phyloP scores from a whole-genome alignment of 2,329 filamentous ascomycete species.

The Graphiopsis chlorocephala region DNA sequence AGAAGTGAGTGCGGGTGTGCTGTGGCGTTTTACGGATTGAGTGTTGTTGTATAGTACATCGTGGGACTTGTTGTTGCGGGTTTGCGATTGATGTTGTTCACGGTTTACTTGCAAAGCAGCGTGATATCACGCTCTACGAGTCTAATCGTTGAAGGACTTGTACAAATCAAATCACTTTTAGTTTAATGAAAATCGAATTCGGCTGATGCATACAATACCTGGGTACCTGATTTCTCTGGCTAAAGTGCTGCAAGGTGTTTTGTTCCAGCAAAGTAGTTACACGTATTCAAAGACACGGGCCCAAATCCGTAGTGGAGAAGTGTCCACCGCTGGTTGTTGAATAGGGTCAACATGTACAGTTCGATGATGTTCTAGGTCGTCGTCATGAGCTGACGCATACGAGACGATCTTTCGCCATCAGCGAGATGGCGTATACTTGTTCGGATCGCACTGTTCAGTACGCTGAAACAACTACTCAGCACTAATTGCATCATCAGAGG shows the following conservation, averaged over 20 bases:
- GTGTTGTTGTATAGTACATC: slow-evolving; percentile 2
- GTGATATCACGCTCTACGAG: neutral
- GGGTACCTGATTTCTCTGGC: neutral
- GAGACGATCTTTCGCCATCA: neutral
- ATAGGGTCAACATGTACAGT: neutral
- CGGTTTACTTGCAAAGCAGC: neutral
- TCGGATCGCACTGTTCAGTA: neutral
- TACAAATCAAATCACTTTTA: neutral
- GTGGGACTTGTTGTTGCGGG: neutral
- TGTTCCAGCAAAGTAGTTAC: neutral
- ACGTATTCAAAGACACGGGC: neutral
- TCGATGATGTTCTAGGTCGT: neutral
- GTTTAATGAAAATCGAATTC: neutral
- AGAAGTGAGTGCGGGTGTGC: neutral
- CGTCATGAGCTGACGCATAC: neutral
- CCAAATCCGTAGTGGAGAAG: neutral
- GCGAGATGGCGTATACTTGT: neutral
- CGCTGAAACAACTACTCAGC: neutral
- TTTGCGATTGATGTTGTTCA: neutral
- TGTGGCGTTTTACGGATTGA: neutral
- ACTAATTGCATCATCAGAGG: neutral
- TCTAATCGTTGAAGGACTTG: neutral
- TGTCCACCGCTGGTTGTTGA: neutral
- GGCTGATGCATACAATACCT: neutral
- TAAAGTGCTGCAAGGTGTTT: neutral